Evolutionary conservation across 2,329 filamentous ascomycete genomes (phyloP).

Genomic region (Botrytis paeoniae): DNA sequence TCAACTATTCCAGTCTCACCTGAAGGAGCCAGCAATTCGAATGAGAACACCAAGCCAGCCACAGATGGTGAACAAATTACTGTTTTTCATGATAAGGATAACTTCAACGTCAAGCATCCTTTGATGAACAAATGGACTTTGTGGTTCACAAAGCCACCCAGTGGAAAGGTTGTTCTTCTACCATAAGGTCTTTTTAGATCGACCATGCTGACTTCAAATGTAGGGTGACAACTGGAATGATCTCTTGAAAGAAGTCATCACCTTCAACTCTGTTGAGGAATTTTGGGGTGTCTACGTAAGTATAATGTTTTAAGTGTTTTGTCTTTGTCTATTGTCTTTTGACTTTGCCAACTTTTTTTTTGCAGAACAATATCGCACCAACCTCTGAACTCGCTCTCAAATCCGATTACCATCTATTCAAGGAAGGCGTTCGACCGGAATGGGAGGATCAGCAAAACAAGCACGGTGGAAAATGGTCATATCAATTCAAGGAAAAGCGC

Average conservation of each 20-base stretch:
- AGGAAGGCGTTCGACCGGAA: slow-evolving; percentile 92
- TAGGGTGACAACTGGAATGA: slow-evolving; percentile 99
- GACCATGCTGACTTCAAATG: slow-evolving; percentile 24
- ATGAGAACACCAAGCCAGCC: slow-evolving; percentile 42
- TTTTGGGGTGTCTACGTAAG: slow-evolving; percentile 99
- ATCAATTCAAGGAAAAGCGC: slow-evolving; percentile 95
- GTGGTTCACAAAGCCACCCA: slow-evolving; percentile 98
- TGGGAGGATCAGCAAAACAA: slow-evolving; percentile 99
- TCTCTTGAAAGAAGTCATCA: slow-evolving; percentile 96
- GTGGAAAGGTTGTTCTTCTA: slow-evolving; percentile 70
- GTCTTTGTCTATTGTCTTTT: neutral
- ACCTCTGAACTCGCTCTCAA: slow-evolving; percentile 95
- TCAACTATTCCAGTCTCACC: slow-evolving; percentile 67
- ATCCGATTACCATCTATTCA: slow-evolving; percentile 99
- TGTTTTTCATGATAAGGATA: slow-evolving; percentile 96
- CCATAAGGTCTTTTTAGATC: neutral
- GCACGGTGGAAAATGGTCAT: slow-evolving; percentile 98
- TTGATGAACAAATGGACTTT: slow-evolving; percentile 97
- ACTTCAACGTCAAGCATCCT: slow-evolving; percentile 99
- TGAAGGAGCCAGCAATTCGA: slow-evolving; percentile 56
- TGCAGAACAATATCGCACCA: slow-evolving; percentile 94
- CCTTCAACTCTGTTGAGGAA: slow-evolving; percentile 97
- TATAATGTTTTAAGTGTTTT: slow-evolving; percentile 26
- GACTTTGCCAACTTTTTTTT: slow-evolving; percentile 20
- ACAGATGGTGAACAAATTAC: slow-evolving; percentile 68